Evolutionary conservation across 306 rosid species (phyloP).

Genomic region (Dryas drummondii): DNA sequence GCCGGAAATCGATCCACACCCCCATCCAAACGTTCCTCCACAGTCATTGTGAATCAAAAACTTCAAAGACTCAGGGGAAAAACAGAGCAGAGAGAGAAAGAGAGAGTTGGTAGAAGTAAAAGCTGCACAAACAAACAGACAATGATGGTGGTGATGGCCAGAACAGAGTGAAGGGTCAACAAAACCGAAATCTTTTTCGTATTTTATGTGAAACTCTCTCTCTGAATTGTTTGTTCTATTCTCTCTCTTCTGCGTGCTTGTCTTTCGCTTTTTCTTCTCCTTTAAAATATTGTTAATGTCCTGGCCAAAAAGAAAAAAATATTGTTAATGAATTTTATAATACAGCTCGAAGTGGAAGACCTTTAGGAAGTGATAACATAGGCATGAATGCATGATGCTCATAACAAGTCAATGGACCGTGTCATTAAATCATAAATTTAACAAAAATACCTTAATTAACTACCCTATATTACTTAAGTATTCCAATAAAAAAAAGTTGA

Average conservation of each 20-base stretch:
- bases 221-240: constrained; percentile 22
- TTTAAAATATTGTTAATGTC: constrained; percentile 22
- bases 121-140: constrained; percentile 41
- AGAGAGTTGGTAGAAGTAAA: constrained; percentile 34
- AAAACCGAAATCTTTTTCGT: constrained; percentile 42
- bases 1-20: constrained; percentile 53
- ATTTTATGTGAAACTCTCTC: constrained; percentile 28
- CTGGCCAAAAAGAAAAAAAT: no score
- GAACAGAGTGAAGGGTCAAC: constrained; percentile 48
- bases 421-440: neutral
- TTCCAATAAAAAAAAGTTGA: no score
- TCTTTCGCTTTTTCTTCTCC: constrained; percentile 47
- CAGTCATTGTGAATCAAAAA: constrained; percentile 39
- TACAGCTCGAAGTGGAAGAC: constrained; percentile 28
- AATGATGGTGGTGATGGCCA: constrained; percentile 56
- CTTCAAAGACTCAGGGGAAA: constrained; percentile 31
- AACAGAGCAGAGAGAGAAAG: constrained; percentile 23
- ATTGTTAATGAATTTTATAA: constrained; percentile 27
- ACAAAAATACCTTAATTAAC: no score
- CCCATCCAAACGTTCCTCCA: constrained; percentile 46
- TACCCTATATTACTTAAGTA: no score
- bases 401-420: constrained; percentile 29
- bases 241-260: constrained; percentile 36
- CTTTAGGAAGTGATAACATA: constrained; percentile 30
- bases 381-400: constrained; percentile 29